These are phyloP conservation scores for Epichloe sp. DNA, from an alignment of 2,329 filamentous ascomycete species.

Conservation along the genomic window DNA sequence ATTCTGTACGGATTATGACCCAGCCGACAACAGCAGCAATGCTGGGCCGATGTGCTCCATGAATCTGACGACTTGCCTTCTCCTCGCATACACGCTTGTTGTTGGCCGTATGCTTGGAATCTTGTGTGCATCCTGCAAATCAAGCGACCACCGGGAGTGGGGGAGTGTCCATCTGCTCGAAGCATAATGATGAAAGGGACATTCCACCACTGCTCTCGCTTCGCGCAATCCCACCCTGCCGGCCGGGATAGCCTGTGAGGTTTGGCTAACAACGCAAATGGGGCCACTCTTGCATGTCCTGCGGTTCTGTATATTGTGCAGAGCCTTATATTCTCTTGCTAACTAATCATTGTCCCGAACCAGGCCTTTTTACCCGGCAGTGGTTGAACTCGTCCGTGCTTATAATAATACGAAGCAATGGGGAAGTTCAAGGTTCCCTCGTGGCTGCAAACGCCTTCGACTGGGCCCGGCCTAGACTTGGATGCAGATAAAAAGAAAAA, in stretches of 20 bases:
- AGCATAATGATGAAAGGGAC: background rate
- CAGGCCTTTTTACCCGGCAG: background rate
- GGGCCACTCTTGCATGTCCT: background rate
- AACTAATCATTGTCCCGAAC: background rate
- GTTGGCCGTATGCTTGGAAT: background rate
- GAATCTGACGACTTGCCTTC: background rate
- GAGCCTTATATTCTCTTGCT: background rate
- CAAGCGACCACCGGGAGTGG: background rate
- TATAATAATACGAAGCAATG: conserved; percentile 12
- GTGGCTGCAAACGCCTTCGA: conserved; percentile 18
- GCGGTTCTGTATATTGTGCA: background rate
- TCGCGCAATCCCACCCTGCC: background rate
- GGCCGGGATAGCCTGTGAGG: background rate
- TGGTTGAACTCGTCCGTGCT: background rate
- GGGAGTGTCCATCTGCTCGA: background rate
- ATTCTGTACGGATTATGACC: background rate
- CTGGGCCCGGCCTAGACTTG: conserved; percentile 7
- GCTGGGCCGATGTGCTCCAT: background rate
- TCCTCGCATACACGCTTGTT: background rate
- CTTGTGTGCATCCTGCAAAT: background rate
- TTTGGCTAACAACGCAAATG: background rate
- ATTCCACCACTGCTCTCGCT: background rate
- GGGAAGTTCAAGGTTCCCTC: conserved; percentile 21
- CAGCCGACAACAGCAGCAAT: background rate
- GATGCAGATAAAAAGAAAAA: conserved; percentile 22